These are phyloP conservation scores for Clavispora santaluciae DNA, from an alignment of 805 yeast genomes.

Conservation along the genomic window DNA sequence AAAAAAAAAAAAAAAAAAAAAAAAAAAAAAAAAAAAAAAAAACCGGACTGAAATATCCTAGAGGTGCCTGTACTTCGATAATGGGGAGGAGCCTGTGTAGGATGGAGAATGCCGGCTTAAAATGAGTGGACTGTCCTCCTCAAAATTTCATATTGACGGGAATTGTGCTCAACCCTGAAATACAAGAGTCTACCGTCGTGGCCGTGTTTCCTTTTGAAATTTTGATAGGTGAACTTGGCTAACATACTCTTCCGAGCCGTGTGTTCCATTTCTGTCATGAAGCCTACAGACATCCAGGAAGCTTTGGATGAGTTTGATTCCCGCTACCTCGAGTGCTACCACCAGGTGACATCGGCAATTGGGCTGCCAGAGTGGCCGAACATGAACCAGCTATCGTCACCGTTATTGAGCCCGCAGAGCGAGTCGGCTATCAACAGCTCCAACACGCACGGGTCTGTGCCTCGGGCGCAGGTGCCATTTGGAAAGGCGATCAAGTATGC, in stretches of 20 bases:
- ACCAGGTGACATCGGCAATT: conserved; percentile 2
- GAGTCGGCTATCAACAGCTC: neutral
- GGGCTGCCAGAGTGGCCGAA: neutral
- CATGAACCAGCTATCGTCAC: conserved; percentile 1
- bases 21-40: neutral
- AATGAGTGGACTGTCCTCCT: neutral
- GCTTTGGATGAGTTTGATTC: conserved; percentile 11
- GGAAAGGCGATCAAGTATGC: neutral
- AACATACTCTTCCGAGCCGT: neutral
- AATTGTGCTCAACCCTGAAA: neutral
- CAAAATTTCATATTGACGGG: neutral
- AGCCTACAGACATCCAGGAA: conserved; percentile 2
- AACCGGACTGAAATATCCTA: neutral
- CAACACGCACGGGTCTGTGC: neutral
- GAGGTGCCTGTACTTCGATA: neutral
- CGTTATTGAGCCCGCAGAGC: neutral
- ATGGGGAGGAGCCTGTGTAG: neutral
- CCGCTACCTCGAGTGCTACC: conserved; percentile 10
- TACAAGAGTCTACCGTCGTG: too few species aligned
- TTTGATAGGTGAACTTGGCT: neutral
- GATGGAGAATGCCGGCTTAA: neutral
- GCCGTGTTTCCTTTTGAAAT: neutral
- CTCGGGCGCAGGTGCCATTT: neutral
- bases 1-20: neutral
- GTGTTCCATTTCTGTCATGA: neutral